phyloP scores from a whole-genome alignment of 148 eudicot genomes.

The Rhododendron ovatum region DNA sequence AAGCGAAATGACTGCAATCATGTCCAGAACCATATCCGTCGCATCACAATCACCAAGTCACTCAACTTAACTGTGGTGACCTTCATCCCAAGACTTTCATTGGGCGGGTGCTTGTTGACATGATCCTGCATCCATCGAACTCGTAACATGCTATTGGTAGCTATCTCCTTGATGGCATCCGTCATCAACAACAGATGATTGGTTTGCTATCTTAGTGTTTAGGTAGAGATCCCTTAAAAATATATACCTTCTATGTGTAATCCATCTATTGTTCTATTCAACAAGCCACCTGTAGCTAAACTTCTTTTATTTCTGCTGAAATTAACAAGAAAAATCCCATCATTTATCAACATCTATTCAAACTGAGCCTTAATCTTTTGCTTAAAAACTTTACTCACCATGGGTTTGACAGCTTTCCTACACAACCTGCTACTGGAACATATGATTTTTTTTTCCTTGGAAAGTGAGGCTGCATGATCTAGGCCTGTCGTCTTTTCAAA shows the following conservation, averaged over 20 bases:
- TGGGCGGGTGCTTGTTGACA: neutral
- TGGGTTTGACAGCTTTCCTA: neutral
- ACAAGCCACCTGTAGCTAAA: neutral
- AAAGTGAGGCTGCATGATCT: neutral
- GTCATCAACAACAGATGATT: neutral
- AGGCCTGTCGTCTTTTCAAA: neutral
- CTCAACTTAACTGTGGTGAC: too few species aligned
- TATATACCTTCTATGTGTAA: neutral
- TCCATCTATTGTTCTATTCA: neutral
- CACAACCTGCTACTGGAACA: neutral
- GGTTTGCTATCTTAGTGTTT: too few species aligned
- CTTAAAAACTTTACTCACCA: neutral
- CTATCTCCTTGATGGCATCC: neutral
- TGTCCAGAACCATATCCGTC: too few species aligned
- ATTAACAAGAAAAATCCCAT: neutral
- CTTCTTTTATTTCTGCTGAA: neutral
- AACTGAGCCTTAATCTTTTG: neutral
- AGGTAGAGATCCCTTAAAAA: neutral
- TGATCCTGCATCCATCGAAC: neutral
- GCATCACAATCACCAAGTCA: too few species aligned
- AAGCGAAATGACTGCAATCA: too few species aligned
- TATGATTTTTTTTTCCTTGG: neutral
- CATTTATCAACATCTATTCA: neutral
- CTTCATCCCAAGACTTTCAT: too few species aligned
- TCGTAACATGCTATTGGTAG: neutral